Percentiles rank a stretch among this genome's conserved stretches.
Evolutionary conservation across 768 basidiomycete species (phyloP).

Genomic region (Lyophyllum shimeji): DNA sequence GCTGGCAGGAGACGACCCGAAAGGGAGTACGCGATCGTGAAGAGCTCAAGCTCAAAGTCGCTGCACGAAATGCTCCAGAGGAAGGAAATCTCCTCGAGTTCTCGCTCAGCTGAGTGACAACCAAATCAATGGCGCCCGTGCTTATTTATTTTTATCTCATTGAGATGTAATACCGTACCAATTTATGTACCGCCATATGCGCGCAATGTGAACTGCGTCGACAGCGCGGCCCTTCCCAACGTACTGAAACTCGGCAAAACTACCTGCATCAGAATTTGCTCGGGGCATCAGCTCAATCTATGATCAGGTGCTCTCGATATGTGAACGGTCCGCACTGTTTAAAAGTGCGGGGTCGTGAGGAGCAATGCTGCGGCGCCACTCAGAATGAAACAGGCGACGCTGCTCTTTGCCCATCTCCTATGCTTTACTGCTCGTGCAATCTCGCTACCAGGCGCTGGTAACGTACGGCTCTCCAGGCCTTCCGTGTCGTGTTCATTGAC

Average conservation of each 20-base stretch:
- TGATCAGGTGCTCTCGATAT: conserved; percentile 5
- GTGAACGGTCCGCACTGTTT: not conserved
- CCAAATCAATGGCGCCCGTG: not conserved
- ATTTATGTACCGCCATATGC: not conserved
- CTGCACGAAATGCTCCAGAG: conserved; percentile 36
- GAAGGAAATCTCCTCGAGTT: not conserved
- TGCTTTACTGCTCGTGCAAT: not conserved
- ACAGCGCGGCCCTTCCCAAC: conserved; percentile 4
- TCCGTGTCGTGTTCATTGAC: not conserved
- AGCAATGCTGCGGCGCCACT: not conserved
- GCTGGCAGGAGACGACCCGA: conserved; percentile 63
- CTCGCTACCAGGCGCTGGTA: not conserved
- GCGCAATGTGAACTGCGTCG: not conserved
- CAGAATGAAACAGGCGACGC: not conserved
- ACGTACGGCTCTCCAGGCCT: not conserved
- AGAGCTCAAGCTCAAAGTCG: conserved; percentile 33
- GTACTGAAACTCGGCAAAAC: not conserved
- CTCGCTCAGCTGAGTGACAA: not conserved
- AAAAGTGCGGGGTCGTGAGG: not conserved
- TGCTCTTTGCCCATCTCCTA: not conserved
- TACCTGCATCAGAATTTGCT: not conserved
- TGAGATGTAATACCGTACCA: not conserved
- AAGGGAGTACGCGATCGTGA: conserved; percentile 52
- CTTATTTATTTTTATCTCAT: not conserved
- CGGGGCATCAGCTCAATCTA: not conserved